A percentile compares a stretch with the other conserved stretches of the same genome.
These are phyloP conservation scores for Sphagnum contortum DNA, from an alignment of 225 moss, liverwort and hornwort genomes.

Conservation along the genomic window DNA sequence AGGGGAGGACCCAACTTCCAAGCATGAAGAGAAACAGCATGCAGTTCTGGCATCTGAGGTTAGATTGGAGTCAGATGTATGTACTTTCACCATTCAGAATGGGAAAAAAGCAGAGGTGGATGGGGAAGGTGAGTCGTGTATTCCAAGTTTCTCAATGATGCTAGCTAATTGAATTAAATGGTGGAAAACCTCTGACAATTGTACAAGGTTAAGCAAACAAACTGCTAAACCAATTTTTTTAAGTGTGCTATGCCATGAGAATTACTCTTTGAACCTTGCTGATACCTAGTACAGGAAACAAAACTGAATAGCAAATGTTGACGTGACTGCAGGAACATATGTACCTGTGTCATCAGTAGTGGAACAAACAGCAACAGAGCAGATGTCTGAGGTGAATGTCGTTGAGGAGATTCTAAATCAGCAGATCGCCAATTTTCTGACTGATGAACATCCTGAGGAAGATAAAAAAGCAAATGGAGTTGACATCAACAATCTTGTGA, in stretches of 20 bases:
- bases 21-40: no score
- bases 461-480: constrained; percentile 11
- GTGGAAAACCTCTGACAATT: no score
- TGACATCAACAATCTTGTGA: constrained; percentile 6
- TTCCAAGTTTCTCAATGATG: no score
- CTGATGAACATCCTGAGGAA: neutral
- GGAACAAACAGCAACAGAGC: constrained; percentile 16
- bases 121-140: no score
- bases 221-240: neutral
- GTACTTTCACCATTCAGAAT: neutral
- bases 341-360: constrained; percentile 9
- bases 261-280: no score
- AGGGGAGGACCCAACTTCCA: no score
- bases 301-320: neutral
- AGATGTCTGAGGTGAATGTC: neutral
- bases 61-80: neutral
- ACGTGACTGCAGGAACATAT: neutral
- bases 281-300: no score
- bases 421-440: neutral
- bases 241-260: neutral
- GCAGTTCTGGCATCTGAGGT: neutral
- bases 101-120: no score
- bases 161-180: no score
- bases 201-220: neutral
- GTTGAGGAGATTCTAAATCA: constrained; percentile 1